A percentile compares a stretch with the other conserved stretches of the same genome.
Conservation (phyloP, 495 filamentous ascomycete species). For the Trichoderma reesei region DNA sequence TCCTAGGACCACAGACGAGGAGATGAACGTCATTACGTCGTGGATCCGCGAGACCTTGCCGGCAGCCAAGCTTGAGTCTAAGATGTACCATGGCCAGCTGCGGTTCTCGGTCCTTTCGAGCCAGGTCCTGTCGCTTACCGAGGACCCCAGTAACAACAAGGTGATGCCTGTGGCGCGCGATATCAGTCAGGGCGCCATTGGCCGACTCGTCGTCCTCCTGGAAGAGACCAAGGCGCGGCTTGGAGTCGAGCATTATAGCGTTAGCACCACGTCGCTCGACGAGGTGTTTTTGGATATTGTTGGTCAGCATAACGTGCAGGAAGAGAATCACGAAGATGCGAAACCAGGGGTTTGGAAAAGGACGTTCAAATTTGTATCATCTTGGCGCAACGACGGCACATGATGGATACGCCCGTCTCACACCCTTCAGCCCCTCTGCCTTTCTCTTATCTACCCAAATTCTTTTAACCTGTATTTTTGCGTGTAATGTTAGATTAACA, state of each 20-base stretch:
- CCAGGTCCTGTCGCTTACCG: constrained; percentile 11
- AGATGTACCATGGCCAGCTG: constrained; percentile 74
- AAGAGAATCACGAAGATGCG: constrained; percentile 45
- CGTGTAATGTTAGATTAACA: too few species aligned
- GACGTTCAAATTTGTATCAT: constrained; percentile 9
- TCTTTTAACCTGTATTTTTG: too few species aligned
- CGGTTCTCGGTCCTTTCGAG: constrained; percentile 59
- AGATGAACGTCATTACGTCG: constrained; percentile 49
- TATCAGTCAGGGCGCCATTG: constrained; percentile 34
- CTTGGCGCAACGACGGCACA: background rate
- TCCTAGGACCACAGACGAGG: constrained; percentile 54
- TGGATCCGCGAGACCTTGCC: constrained; percentile 53
- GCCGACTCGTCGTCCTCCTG: constrained; percentile 56
- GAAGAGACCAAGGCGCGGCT: constrained; percentile 56
- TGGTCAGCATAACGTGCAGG: constrained; percentile 60
- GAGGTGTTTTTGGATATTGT: constrained; percentile 83
- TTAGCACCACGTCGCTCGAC: constrained; percentile 73
- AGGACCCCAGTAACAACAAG: constrained; percentile 5
- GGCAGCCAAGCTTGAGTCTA: constrained; percentile 54
- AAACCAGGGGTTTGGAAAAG: constrained; percentile 22
- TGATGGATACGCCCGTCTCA: background rate
- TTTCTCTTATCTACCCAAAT: too few species aligned
- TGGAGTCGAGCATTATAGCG: constrained; percentile 69
- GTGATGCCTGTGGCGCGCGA: constrained; percentile 16
- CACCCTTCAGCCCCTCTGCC: too few species aligned